Base-by-base conservation (phyloP, 768 basidiomycete genomes). In the Brasilioporus rufonigricans region DNA sequence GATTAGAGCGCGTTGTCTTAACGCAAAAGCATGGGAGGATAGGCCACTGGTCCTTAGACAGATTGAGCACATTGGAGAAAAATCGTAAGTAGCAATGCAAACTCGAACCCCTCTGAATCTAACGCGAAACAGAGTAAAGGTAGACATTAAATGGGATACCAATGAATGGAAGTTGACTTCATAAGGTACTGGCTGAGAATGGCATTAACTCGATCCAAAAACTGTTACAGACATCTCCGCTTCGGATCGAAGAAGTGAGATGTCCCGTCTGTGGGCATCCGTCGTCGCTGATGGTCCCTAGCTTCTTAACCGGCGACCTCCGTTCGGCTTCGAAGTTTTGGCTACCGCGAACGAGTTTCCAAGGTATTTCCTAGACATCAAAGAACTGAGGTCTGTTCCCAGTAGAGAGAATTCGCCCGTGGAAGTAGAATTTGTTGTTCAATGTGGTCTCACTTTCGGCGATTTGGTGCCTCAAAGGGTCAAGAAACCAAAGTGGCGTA, bases 1-100 rank as follows among this genome's bases (percentile, higher is more conserved):
- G 14, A 29, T n/a, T 44, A 92, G 93, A 27, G 70, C 87, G 24
- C 86, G 95, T 12, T 89, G 86, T 60, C 65, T 98, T 35, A 80
- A 76, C 49, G 91, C 91, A 5, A 93, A 87, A 62, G 87, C 92
- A 40, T 98, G 96, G 96, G 95, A 98, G 63, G 88, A 93, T 63
- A 76, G 90, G 19, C 85, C 93, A 5, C 74, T 86, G 14, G 87
- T 96, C 8, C 79, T 98, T 50, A 80, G 89, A 14, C 96, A 98
- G 68, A 79, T 98, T 47, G 85, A 90, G 32, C 83, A 86, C n/a
- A 86, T 98, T 39, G 96, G 95, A 31, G 91, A 93, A 65, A 93
- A 92, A 81, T 91, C 90, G 91, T 92, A 53, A 67, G 87, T 71
- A 14, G 16, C 39, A 14, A 16, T 10, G 32, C 24, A 32, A 23